Conservation (phyloP, 202 grass and related monocot species). For the Zoysia matrella region DNA sequence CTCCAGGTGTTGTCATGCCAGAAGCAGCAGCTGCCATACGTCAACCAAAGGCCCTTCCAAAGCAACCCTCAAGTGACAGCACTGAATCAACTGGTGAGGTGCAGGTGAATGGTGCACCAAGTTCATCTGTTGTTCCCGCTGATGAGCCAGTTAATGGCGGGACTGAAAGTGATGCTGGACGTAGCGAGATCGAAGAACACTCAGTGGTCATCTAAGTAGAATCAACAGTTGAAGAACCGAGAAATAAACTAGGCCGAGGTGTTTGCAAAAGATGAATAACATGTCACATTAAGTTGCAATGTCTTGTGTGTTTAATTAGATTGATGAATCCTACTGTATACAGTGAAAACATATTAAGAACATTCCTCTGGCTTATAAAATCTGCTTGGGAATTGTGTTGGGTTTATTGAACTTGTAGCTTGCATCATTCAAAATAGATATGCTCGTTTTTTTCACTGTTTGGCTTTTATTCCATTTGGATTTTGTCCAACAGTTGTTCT, state of each 20-base stretch:
- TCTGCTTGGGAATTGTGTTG: not conserved
- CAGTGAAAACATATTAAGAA: constrained; percentile 6
- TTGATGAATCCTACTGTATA: not conserved
- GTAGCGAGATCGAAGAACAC: constrained; percentile 37
- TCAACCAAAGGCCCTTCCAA: constrained; percentile 55
- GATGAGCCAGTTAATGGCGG: constrained; percentile 34
- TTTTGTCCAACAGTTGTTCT: not conserved
- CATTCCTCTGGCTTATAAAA: constrained; percentile 7
- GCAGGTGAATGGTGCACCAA: constrained; percentile 44
- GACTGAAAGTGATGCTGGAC: constrained; percentile 25
- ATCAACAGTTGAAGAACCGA: not conserved
- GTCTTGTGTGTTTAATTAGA: constrained; percentile 17
- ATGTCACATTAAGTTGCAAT: not conserved
- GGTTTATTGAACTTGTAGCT: not conserved
- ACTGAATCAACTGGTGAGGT: constrained; percentile 32
- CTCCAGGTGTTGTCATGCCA: constrained; percentile 60
- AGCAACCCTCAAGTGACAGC: constrained; percentile 41
- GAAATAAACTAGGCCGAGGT: not conserved
- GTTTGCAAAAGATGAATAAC: not conserved
- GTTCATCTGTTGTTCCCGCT: not conserved
- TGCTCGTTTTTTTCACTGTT: not conserved
- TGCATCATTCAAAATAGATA: not conserved
- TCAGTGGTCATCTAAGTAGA: constrained; percentile 39
- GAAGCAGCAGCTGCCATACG: constrained; percentile 64
- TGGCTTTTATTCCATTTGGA: not conserved